These are phyloP conservation scores for Inonotus obliquus DNA, from an alignment of 1,284 basidiomycete species.

Conservation along the genomic window DNA sequence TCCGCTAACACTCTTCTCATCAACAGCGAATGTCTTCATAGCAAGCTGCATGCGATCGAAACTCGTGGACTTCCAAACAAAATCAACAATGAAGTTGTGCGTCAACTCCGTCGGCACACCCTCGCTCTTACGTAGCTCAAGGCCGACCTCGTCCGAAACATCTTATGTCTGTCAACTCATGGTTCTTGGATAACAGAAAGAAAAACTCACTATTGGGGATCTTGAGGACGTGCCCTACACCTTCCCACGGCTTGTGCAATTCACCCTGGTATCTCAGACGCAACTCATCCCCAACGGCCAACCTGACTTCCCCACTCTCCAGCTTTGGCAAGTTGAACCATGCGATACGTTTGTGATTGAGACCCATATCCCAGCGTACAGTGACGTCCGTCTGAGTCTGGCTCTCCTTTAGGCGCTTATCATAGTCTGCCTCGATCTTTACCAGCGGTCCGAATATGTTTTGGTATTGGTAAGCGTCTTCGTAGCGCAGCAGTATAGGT, in stretches of 20 bases:
- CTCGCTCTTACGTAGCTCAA: slow-evolving; percentile 88
- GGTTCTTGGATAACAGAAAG: not conserved
- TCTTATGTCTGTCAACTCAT: slow-evolving; percentile 46
- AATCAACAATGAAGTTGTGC: slow-evolving; percentile 94
- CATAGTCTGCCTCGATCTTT: slow-evolving; percentile 99
- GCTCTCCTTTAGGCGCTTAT: slow-evolving; percentile 95
- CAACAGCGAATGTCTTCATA: slow-evolving; percentile 99
- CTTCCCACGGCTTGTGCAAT: slow-evolving; percentile 91
- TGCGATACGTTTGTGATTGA: slow-evolving; percentile 96
- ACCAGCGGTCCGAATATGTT: slow-evolving; percentile 98
- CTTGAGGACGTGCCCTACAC: slow-evolving; percentile 97
- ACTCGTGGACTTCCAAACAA: slow-evolving; percentile 99
- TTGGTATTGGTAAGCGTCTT: slow-evolving; percentile 99
- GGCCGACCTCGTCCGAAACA: slow-evolving; percentile 94
- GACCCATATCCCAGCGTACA: slow-evolving; percentile 95
- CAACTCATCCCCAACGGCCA: slow-evolving; percentile 96
- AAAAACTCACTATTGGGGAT: slow-evolving; percentile 88
- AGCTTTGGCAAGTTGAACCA: slow-evolving; percentile 97
- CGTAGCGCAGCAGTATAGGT: slow-evolving; percentile 85
- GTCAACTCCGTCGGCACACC: slow-evolving; percentile 95
- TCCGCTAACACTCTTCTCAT: slow-evolving; percentile 98
- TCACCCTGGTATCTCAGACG: slow-evolving; percentile 88
- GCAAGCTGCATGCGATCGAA: slow-evolving; percentile 99
- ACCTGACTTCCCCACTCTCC: slow-evolving; percentile 94
- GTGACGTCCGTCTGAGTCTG: slow-evolving; percentile 97